Evolutionary conservation across 306 rosid genomes (phyloP).

Genomic region (Leucaena leucocephala): DNA sequence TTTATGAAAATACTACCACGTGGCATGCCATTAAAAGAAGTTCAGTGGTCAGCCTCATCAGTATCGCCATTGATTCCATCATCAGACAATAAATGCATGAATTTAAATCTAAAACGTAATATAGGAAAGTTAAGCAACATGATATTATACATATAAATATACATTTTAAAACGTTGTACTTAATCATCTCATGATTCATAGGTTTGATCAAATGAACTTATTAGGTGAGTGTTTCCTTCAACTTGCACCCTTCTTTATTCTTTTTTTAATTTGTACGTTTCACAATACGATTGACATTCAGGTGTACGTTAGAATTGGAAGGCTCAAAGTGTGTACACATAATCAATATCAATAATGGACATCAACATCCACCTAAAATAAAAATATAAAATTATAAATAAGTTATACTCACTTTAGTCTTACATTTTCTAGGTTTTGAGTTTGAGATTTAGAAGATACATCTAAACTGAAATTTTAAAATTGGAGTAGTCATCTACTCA

Average conservation of each 20-base stretch:
- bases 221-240: conserved; percentile 5
- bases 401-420: too few species aligned
- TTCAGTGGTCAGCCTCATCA: too few species aligned
- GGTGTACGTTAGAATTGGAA: not conserved
- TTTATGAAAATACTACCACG: too few species aligned
- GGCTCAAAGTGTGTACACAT: too few species aligned
- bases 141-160: too few species aligned
- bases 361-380: not conserved
- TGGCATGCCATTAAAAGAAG: too few species aligned
- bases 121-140: not conserved
- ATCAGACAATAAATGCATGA: not conserved
- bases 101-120: not conserved
- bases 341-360: not conserved
- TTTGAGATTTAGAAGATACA: too few species aligned
- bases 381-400: too few species aligned
- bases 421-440: too few species aligned
- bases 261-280: conserved; percentile 43
- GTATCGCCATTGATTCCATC: too few species aligned
- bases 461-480: too few species aligned
- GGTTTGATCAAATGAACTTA: conserved; percentile 20
- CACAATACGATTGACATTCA: conserved; percentile 37
- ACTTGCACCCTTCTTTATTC: conserved; percentile 36
- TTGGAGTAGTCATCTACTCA: too few species aligned
- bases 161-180: not conserved
- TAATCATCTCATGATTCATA: not conserved